Evolutionary conservation across 495 filamentous ascomycete genomes (phyloP), one percentile per base, ranked within the genome.

Genomic region (Penicillium steckii): DNA sequence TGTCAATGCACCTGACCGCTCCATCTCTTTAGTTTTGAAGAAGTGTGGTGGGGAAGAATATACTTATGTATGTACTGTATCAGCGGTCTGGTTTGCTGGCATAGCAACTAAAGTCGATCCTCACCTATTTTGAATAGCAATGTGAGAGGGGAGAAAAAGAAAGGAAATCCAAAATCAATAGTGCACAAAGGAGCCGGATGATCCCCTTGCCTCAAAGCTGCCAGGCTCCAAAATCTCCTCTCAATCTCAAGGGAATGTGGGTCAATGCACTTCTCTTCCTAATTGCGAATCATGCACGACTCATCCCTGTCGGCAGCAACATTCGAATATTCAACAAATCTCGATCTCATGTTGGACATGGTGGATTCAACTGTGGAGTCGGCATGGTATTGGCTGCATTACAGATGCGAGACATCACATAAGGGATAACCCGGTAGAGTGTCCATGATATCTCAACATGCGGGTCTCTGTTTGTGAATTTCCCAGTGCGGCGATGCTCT

Each of bases 351-450:
- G 44, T 48, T 7, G 46, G 41, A 46, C 27, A 22, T 27, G 37
- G 56, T 59, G 50, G 50, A 50, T 26, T 13, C 30, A 27, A 8
- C 42, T 3, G 46, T 44, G 47, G 40, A 30, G 17, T 32, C 12
- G 10, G 6, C 37, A 29, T 37, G 44, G 17, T 35, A 25, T 32
- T 43, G 42, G 35, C 40, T 53, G 43, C 48, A 25, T 38, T 40
- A 33, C 44, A 40, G 48, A 59, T 52, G 52, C 52, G 62, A 65
- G 56, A 53, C 53, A 60, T 62, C 62, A 65, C 53, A 65, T 37
- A 55, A 61, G 57, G 53, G 58, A 57, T 56, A 44, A n/a, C 43
- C 26, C 35, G 32, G 32, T 40, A 42, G 21, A 9, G 35, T 12
- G 18, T 33, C 23, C 40, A 41, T 51, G 33, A 52, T 54, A 50